phyloP scores from a whole-genome alignment of 2,329 filamentous ascomycete genomes.

The Aspergillus ochraceoroseus region DNA sequence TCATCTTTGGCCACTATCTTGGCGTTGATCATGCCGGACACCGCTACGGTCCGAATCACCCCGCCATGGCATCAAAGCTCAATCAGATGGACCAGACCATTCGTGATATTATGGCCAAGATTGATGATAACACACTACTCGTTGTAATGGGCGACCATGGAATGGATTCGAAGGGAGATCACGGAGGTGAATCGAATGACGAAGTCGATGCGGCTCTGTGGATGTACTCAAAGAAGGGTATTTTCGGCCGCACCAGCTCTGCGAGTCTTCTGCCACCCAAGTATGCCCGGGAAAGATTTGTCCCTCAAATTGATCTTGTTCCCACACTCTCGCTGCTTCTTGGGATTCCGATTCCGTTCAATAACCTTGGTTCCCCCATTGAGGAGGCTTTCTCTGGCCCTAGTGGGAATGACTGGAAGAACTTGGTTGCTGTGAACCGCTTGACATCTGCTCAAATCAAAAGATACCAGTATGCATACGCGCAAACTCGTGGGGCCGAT shows the following conservation, averaged over 20 bases:
- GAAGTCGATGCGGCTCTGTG: slow-evolving; percentile 91
- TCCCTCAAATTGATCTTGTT: slow-evolving; percentile 86
- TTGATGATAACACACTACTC: slow-evolving; percentile 82
- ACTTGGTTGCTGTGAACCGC: slow-evolving; percentile 70
- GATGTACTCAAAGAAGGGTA: slow-evolving; percentile 90
- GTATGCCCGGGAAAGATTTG: slow-evolving; percentile 69
- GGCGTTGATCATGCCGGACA: slow-evolving; percentile 97
- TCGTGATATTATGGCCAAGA: slow-evolving; percentile 60
- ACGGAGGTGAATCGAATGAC: slow-evolving; percentile 96
- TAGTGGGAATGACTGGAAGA: slow-evolving; percentile 66
- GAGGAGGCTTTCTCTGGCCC: slow-evolving; percentile 82
- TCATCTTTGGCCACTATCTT: slow-evolving; percentile 90
- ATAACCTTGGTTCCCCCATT: slow-evolving; percentile 88
- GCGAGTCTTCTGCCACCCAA: slow-evolving; percentile 54
- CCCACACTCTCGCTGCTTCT: slow-evolving; percentile 83
- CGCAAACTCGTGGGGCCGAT: slow-evolving; percentile 63
- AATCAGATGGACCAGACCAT: slow-evolving; percentile 85
- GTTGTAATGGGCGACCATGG: slow-evolving; percentile 99
- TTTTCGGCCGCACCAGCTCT: slow-evolving; percentile 72
- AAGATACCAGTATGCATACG: slow-evolving; percentile 82
- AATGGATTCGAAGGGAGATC: slow-evolving; percentile 95
- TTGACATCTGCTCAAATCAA: slow-evolving; percentile 80
- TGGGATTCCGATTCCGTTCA: slow-evolving; percentile 90
- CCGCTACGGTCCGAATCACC: slow-evolving; percentile 87
- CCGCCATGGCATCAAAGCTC: slow-evolving; percentile 85